These are phyloP conservation scores for Penicillium lividum DNA, from an alignment of 495 filamentous ascomycete genomes.

Conservation along the genomic window DNA sequence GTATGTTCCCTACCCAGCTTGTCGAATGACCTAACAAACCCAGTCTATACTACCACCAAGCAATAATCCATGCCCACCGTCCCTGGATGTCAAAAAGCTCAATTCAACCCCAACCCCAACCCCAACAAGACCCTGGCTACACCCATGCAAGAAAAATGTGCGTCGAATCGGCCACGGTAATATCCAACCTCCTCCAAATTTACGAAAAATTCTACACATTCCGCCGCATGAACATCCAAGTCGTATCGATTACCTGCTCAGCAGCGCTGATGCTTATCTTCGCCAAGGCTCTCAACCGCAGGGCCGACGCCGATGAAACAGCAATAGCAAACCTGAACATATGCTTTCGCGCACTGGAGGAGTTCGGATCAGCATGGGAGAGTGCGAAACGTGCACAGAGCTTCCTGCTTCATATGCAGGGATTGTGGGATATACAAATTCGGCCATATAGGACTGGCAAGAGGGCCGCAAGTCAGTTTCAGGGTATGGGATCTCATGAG, in stretches of 20 bases:
- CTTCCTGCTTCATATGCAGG: conserved; percentile 13
- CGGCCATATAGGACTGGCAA: conserved; percentile 4
- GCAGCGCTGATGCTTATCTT: conserved; percentile 49
- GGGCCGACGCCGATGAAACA: not conserved
- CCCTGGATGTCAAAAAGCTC: conserved; percentile 27
- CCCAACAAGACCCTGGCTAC: conserved; percentile 21
- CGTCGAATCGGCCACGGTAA: conserved; percentile 30
- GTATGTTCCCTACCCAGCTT: not conserved
- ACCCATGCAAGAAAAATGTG: conserved; percentile 28
- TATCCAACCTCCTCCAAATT: conserved; percentile 42
- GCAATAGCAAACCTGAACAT: conserved; percentile 15
- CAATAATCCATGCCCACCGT: conserved; percentile 27
- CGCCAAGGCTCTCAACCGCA: conserved; percentile 39
- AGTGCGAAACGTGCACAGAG: conserved; percentile 14
- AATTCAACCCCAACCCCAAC: conserved; percentile 21
- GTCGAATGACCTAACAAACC: not conserved
- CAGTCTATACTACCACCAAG: conserved; percentile 33
- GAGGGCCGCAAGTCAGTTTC: not conserved
- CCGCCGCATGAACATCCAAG: conserved; percentile 51
- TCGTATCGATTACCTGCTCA: conserved; percentile 50
- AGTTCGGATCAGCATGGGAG: conserved; percentile 18
- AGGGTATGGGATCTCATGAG: not conserved
- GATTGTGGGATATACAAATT: conserved; percentile 5
- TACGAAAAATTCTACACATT: conserved; percentile 47
- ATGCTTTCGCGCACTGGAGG: conserved; percentile 47